Evolutionary conservation across 129 eudicot species (phyloP).

Genomic region (Chrysanthemum lavandulifolium): DNA sequence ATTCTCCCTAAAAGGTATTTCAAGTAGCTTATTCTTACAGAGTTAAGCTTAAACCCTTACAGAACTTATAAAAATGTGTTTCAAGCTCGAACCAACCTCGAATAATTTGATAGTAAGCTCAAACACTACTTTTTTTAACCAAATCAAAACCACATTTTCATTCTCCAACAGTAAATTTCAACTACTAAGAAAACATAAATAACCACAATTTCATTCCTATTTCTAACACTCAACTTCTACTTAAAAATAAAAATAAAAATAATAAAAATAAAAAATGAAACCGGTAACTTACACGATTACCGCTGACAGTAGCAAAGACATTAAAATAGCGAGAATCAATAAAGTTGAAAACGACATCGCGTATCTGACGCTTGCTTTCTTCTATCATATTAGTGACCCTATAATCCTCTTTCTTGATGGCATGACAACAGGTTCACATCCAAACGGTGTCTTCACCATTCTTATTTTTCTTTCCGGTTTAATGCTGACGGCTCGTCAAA

Average conservation of each 20-base stretch:
- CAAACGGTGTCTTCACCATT: conserved; percentile 46
- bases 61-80: no score
- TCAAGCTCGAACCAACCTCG: no score
- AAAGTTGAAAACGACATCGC: conserved; percentile 96
- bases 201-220: background rate
- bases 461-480: no score
- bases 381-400: conserved; percentile 85
- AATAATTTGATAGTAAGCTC: no score
- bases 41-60: no score
- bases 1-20: no score
- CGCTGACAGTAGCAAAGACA: conserved; percentile 97
- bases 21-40: no score
- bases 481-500: no score
- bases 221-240: background rate
- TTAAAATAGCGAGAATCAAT: conserved; percentile 79
- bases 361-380: conserved; percentile 88
- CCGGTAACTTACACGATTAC: conserved; percentile 64
- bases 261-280: background rate
- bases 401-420: conserved; percentile 86
- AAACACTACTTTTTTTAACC: no score
- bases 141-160: background rate
- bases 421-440: conserved; percentile 76
- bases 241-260: no score
- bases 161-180: background rate
- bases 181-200: background rate